Conservation (phyloP, 1,284 basidiomycete genomes). For the Leccinum subrobustum region DNA sequence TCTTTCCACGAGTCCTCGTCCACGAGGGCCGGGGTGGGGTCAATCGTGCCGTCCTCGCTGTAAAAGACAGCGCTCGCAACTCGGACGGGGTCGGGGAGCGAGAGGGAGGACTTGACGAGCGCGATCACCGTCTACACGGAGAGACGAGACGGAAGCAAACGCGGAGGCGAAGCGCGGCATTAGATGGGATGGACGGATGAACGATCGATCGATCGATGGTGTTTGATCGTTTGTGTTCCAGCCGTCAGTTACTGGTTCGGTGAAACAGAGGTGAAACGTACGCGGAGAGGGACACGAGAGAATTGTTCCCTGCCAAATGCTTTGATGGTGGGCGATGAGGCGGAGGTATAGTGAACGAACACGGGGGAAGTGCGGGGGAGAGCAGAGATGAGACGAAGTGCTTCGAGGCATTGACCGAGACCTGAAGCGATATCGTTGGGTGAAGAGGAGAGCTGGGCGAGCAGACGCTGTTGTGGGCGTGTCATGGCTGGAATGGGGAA, state of each 20-base stretch:
- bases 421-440: slow-evolving; percentile 33
- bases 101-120: slow-evolving; percentile 27
- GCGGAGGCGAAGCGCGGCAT: neutral
- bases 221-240: neutral
- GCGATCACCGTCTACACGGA: slow-evolving; percentile 25
- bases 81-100: slow-evolving; percentile 21
- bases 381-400: slow-evolving; percentile 30
- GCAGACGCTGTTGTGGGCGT: slow-evolving; percentile 29
- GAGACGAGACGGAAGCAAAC: neutral
- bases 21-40: slow-evolving; percentile 19
- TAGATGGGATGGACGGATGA: neutral
- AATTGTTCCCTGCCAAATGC: slow-evolving; percentile 33
- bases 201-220: neutral
- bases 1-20: slow-evolving; percentile 36
- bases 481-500: slow-evolving; percentile 15
- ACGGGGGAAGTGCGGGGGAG: slow-evolving; percentile 31
- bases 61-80: slow-evolving; percentile 27
- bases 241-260: neutral
- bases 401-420: slow-evolving; percentile 33
- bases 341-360: slow-evolving; percentile 24
- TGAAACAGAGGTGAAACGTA: slow-evolving; percentile 6
- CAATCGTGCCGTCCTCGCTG: slow-evolving; percentile 31
- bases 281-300: slow-evolving; percentile 33
- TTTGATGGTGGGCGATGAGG: slow-evolving; percentile 21
- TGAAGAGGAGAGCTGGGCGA: slow-evolving; percentile 32